Conservation (phyloP, 2,329 filamentous ascomycete species). For the Neoscytalidium dimidiatum region DNA sequence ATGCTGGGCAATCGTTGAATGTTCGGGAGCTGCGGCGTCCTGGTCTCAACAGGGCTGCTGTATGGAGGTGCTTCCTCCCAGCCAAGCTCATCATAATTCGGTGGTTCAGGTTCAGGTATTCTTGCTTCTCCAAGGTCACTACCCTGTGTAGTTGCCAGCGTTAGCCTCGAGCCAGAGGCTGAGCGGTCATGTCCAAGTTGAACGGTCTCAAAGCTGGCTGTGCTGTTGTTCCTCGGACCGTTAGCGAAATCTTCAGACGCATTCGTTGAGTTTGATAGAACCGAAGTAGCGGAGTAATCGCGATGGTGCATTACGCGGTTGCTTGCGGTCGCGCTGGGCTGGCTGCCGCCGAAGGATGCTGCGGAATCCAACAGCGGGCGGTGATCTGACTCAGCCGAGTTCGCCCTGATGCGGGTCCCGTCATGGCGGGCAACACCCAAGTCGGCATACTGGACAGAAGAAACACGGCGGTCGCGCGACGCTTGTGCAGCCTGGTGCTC, state of each 20-base stretch:
- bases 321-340: conserved; percentile 28
- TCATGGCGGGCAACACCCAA: conserved; percentile 76
- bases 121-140: conserved; percentile 22
- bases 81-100: conserved; percentile 32
- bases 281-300: conserved; percentile 45
- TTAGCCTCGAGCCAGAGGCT: conserved; percentile 16
- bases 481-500: conserved; percentile 63
- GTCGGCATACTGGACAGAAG: conserved; percentile 75
- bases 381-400: conserved; percentile 72
- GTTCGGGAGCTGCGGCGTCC: not conserved
- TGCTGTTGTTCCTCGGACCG: conserved; percentile 23
- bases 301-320: conserved; percentile 39
- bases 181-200: conserved; percentile 40
- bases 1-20: conserved; percentile 1
- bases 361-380: conserved; percentile 71
- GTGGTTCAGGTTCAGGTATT: conserved; percentile 34
- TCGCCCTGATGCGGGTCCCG: conserved; percentile 72
- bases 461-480: conserved; percentile 67
- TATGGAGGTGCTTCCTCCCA: conserved; percentile 53
- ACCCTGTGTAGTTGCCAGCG: conserved; percentile 1
- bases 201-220: conserved; percentile 42
- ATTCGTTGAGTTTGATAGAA: conserved; percentile 39
- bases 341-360: conserved; percentile 58
- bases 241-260: conserved; percentile 37
- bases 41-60: conserved; percentile 39